phyloP scores from a whole-genome alignment of 441 rosid species.

The Euphorbia corollata region DNA sequence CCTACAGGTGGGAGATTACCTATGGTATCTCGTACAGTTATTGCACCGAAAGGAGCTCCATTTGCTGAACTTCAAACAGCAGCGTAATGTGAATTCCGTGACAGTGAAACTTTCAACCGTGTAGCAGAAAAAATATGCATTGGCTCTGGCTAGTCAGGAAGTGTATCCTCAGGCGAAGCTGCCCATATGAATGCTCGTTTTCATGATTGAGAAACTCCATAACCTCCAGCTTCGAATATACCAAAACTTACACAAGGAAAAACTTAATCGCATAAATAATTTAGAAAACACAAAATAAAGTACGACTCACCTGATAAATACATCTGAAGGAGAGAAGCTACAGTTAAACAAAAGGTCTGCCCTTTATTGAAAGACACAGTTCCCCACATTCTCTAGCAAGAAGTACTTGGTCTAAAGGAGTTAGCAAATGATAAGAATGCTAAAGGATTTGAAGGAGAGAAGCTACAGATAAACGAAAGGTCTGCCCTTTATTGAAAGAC shows the following conservation, averaged over 20 bases:
- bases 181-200: slow-evolving; percentile 95
- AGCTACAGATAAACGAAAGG: too few species aligned
- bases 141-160: slow-evolving; percentile 98
- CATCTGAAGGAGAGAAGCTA: slow-evolving; percentile 93
- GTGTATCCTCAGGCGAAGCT: slow-evolving; percentile 69
- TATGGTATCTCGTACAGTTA: slow-evolving; percentile 87
- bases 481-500: slow-evolving; percentile 77
- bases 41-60: slow-evolving; percentile 86
- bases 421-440: slow-evolving; percentile 85
- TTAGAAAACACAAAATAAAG: not conserved
- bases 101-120: slow-evolving; percentile 46
- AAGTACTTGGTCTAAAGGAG: slow-evolving; percentile 83
- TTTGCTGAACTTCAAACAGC: slow-evolving; percentile 60
- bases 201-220: slow-evolving; percentile 81
- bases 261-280: not conserved
- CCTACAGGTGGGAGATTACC: slow-evolving; percentile 74
- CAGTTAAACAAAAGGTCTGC: slow-evolving; percentile 53
- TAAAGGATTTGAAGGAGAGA: too few species aligned
- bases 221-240: slow-evolving; percentile 88
- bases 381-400: slow-evolving; percentile 87
- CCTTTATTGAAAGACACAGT: slow-evolving; percentile 78
- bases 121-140: slow-evolving; percentile 82
- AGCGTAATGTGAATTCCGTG: slow-evolving; percentile 46
- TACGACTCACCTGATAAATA: slow-evolving; percentile 75
- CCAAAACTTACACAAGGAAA: slow-evolving; percentile 67